Percentiles rank a stretch among this genome's conserved stretches.
Conservation (phyloP, 164 flowering plant species). For the Chloranthus sessilifolius region DNA sequence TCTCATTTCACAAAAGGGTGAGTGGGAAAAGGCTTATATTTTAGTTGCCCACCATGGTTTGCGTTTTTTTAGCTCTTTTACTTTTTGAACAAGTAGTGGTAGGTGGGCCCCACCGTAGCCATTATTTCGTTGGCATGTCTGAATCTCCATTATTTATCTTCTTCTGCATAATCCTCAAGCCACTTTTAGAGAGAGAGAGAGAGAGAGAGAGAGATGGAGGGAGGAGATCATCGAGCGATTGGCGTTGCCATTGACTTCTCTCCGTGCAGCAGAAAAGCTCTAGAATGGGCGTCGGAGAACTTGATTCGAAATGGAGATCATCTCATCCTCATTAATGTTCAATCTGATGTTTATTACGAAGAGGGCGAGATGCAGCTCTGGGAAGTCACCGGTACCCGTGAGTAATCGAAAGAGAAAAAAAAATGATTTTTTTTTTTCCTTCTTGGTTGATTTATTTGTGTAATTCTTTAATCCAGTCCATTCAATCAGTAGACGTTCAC, state of each 20-base stretch:
- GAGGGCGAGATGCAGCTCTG: conserved; percentile 6
- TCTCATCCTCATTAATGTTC: conserved; percentile 3
- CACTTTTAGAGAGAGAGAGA: conserved; percentile 17
- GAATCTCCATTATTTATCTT: background rate
- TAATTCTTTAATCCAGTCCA: too few species aligned
- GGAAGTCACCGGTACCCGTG: conserved; percentile 2
- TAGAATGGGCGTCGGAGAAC: background rate
- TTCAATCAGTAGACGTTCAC: too few species aligned
- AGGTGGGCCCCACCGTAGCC: background rate
- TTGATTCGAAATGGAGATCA: background rate
- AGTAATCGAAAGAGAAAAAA: too few species aligned
- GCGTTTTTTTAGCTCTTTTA: too few species aligned
- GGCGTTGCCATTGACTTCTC: conserved; percentile 3
- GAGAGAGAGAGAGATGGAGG: conserved; percentile 9
- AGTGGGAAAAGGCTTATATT: too few species aligned
- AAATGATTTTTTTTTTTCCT: too few species aligned
- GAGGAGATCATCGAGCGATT: background rate
- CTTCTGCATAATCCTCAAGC: background rate
- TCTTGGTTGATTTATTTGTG: too few species aligned
- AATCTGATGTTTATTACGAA: background rate
- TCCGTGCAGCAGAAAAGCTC: background rate
- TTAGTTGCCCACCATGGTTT: too few species aligned
- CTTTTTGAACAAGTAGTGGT: too few species aligned
- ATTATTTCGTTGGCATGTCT: background rate
- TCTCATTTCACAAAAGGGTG: too few species aligned